Evolutionary conservation across 441 rosid species (phyloP), one percentile per base, ranked within the genome.

Genomic region (Eruca vesicaria): DNA sequence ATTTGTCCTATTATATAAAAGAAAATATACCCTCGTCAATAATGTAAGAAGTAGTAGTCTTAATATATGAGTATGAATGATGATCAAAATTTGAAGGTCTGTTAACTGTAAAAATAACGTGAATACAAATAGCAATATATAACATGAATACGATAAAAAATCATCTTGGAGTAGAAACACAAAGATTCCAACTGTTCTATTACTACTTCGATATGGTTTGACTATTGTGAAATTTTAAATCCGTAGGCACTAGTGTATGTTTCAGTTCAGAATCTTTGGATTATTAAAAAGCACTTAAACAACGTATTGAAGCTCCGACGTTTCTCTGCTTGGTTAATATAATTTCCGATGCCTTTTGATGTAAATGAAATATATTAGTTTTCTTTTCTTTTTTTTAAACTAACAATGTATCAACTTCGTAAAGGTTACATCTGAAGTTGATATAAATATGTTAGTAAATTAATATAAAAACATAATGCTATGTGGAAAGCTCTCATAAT

Each of bases 1-100:
- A 50, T 67, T 72, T 78, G 70, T 78, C 81, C 45, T 78, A 41
- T 62, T 78, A 16, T 78, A 33, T 8, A 50, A 50, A 18, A 16
- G 56, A 57, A 12, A 6, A 77, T 20, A 28, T 60, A 59, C 57
- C 61, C 32, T 62, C 59, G 20, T 45, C 53, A 62, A 62, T 16
- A 21, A 53, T 29, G 32, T 21, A 9, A 29, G 7, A 32, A 61
- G 14, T 16, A 61, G 35, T 60, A n/a, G 12, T 60, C 55, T 48
- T 48, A 48, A 59, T 61, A 61, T 35, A 35, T 14, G 48, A 6
- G n/a, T 32, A 32, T 18, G 36, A 52, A 50, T 50, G 7, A 53
- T 52, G 26, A 52, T 19, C 26, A 52, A 52, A 19, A 52, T 52
- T 52, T 52, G 52, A 45, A 45, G 20, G 53, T 45, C 7, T 48